Percentiles rank a stretch among this genome's conserved stretches.
phyloP scores from a whole-genome alignment of 352 stramenopile species.

The Pelagophyceae sp. region DNA sequence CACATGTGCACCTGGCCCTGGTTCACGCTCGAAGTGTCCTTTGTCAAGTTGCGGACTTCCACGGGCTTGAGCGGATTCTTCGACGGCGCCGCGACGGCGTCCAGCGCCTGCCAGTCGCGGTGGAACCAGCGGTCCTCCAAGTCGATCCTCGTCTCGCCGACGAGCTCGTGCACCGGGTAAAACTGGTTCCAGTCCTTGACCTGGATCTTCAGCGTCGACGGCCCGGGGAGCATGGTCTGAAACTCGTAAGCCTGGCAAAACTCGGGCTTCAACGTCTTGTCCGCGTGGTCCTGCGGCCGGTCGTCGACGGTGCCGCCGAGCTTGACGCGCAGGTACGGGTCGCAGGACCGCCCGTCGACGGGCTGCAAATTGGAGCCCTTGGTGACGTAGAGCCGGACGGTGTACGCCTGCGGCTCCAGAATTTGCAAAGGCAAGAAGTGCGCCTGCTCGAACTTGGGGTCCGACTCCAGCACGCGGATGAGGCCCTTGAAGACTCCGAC shows the following conservation, averaged over 20 bases:
- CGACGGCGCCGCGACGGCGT: conserved; percentile 23
- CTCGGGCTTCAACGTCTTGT: conserved; percentile 56
- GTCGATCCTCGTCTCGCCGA: conserved; percentile 79
- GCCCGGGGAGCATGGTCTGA: conserved; percentile 69
- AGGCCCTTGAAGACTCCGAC: conserved; percentile 73
- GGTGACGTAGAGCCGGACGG: conserved; percentile 13
- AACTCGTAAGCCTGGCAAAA: conserved; percentile 83
- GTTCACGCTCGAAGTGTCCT: conserved; percentile 56
- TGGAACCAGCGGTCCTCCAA: conserved; percentile 84
- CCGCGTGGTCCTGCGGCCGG: conserved; percentile 3
- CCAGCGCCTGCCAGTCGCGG: conserved; percentile 26
- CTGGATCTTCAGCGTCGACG: conserved; percentile 69
- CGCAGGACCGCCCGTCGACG: conserved; percentile 52
- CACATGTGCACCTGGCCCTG: conserved; percentile 59
- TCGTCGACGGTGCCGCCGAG: conserved; percentile 40
- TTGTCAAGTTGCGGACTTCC: conserved; percentile 70
- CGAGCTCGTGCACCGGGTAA: conserved; percentile 63
- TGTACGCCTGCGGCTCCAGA: conserved; percentile 15
- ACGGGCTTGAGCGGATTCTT: conserved; percentile 60
- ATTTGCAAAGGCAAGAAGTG: conserved; percentile 21
- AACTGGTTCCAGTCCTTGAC: conserved; percentile 79
- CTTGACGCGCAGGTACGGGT: conserved; percentile 62
- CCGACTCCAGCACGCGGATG: conserved; percentile 58
- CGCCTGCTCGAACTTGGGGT: conserved; percentile 51
- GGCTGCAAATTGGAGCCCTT: neutral